Percentiles rank a stretch among this genome's conserved stretches.
phyloP scores from a whole-genome alignment of 2,329 filamentous ascomycete genomes.

The Fusarium brevicatenulatum region DNA sequence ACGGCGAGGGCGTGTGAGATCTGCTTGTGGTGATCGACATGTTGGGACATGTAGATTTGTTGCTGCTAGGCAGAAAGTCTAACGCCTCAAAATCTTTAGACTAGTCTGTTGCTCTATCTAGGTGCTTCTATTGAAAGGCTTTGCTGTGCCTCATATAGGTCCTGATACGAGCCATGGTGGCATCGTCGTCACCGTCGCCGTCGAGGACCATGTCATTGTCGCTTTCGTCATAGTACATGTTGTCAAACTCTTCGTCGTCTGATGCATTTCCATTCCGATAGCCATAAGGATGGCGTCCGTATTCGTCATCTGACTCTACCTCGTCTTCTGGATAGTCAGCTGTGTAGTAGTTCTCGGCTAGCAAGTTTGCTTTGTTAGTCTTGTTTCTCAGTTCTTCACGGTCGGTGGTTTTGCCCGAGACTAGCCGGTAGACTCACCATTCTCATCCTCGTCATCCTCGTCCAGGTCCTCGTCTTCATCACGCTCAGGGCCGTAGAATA shows the following conservation, averaged over 20 bases:
- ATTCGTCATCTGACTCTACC: conserved; percentile 71
- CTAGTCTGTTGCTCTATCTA: neutral
- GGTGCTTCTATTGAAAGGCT: conserved; percentile 39
- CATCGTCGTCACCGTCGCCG: conserved; percentile 49
- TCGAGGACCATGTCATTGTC: conserved; percentile 54
- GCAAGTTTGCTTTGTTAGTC: conserved; percentile 24
- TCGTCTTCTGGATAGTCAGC: conserved; percentile 86
- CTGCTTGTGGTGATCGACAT: conserved; percentile 1
- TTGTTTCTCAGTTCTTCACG: neutral
- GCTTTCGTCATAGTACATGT: conserved; percentile 51
- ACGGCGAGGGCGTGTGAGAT: neutral
- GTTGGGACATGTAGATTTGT: conserved; percentile 5
- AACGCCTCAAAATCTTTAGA: conserved; percentile 31
- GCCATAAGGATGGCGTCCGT: conserved; percentile 64
- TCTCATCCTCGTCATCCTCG: conserved; percentile 73
- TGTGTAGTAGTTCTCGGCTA: conserved; percentile 81
- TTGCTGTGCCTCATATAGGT: conserved; percentile 51
- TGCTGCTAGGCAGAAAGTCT: conserved; percentile 14
- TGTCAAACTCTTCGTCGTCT: conserved; percentile 64
- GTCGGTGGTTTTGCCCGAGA: neutral
- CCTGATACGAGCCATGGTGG: conserved; percentile 52
- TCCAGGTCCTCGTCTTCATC: conserved; percentile 70
- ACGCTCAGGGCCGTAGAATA: conserved; percentile 68
- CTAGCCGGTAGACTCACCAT: conserved; percentile 57
- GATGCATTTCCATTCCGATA: conserved; percentile 65